Conservation (phyloP, 1,284 basidiomycete genomes). For the Pseudozyma sp. region DNA sequence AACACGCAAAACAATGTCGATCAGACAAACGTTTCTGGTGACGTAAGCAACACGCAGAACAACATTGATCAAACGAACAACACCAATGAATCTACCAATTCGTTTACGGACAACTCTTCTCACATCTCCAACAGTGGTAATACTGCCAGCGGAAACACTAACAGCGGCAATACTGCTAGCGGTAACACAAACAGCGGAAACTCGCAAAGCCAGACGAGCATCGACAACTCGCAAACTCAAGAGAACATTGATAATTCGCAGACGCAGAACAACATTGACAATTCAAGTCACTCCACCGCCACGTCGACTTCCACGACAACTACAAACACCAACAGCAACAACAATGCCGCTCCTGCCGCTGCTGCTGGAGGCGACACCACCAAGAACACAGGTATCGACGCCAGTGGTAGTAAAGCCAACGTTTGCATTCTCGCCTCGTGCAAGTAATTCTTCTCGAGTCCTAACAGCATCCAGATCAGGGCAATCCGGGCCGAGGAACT, state of each 20-base stretch:
- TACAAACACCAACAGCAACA: slow-evolving; percentile 5
- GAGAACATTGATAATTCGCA: background rate
- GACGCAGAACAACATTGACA: background rate
- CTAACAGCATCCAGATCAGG: too few species aligned
- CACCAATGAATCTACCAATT: slow-evolving; percentile 7
- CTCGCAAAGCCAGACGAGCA: background rate
- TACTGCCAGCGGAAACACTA: background rate
- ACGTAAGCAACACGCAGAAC: slow-evolving; percentile 15
- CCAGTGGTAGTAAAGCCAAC: slow-evolving; percentile 26
- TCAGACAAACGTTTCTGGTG: slow-evolving; percentile 15
- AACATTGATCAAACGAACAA: slow-evolving; percentile 15
- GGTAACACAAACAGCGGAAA: background rate
- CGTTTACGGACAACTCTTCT: background rate
- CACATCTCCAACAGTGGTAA: too few species aligned
- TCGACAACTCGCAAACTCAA: background rate
- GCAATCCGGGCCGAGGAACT: too few species aligned
- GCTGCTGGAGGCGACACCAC: slow-evolving; percentile 2
- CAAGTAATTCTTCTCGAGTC: background rate
- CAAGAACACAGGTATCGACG: slow-evolving; percentile 16
- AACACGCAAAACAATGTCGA: slow-evolving; percentile 15
- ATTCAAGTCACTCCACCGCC: background rate
- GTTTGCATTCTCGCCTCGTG: slow-evolving; percentile 33
- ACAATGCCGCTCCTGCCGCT: slow-evolving; percentile 8
- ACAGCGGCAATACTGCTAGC: slow-evolving; percentile 4
- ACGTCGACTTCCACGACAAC: background rate